Base-by-base conservation (phyloP, 257 asterid genomes). In the Scutellaria baicalensis region DNA sequence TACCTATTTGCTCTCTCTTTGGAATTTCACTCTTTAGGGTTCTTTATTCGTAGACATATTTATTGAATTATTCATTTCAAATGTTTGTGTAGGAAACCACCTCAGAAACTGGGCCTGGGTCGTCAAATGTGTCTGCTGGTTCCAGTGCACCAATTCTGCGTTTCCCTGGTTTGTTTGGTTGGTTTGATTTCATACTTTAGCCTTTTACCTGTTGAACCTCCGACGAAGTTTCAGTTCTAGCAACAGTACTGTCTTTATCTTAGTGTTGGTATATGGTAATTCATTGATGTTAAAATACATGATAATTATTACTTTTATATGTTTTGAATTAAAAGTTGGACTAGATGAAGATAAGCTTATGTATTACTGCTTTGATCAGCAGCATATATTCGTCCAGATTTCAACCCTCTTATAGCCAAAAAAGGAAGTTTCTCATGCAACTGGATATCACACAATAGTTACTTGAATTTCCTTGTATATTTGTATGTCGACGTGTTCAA, bases 111-210 rank as follows among this genome's bases (percentile, higher is more conserved):
- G 86, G 59, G 59, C 72, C 77, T 16, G 82, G 86, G 66, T 76
- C 92, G 14, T 84, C 91, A 6, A 78, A 80, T 42, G 65, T 78
- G 48, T 77, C 90, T 51, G 74, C 80, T 69, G 70, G 76, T 70
- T 80, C 88, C 42, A 79, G 74, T 49, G 78, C 83, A 66, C 74
- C 81, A 47, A 4, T 62, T 59, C 84, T 65, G 47, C 84, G 72
- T 18, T 81, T 82, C 62, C 95, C 93, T 61, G 98, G 98, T 93
- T 61, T 52, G 79, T 80, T 70, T 69, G 50, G 40, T 6, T 71
- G 54, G 49, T 35, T 36, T 39, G 55, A 59, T 10, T 39, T 39
- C 17, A 1, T 39, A 16, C 33, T 42, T 64, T 33, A 62, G 20
- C 38, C 61, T 33, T 13, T 16, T 6, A 27, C 33, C 33, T 27